Percentiles rank a stretch among this genome's conserved stretches.
These are phyloP conservation scores for Cokeromyces recurvatus DNA, from an alignment of 371 early-diverging fungal genomes.

Conservation along the genomic window DNA sequence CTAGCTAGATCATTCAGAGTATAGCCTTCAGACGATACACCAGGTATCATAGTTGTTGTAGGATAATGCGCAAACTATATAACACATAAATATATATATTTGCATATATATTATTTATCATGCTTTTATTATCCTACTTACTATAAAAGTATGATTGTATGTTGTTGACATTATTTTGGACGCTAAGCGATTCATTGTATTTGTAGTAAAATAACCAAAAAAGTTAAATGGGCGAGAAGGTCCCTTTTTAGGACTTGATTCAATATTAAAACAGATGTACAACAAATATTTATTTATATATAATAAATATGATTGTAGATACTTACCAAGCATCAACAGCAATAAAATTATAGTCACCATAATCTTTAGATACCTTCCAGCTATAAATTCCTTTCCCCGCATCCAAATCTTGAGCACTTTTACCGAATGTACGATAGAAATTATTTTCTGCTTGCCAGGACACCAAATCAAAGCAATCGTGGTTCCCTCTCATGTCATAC, in stretches of 20 bases:
- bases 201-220: constrained; percentile 76
- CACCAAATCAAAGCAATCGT: constrained; percentile 81
- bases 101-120: no score
- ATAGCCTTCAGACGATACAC: constrained; percentile 54
- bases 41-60: constrained; percentile 70
- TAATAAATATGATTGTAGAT: neutral
- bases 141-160: constrained; percentile 65
- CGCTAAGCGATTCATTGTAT: constrained; percentile 68
- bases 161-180: constrained; percentile 26
- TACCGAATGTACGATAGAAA: constrained; percentile 52
- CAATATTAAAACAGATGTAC: neutral
- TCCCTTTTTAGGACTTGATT: constrained; percentile 69
- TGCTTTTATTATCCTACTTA: neutral
- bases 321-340: constrained; percentile 79
- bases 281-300: neutral
- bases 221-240: constrained; percentile 87
- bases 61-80: constrained; percentile 80
- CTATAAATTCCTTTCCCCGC: constrained; percentile 56
- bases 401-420: constrained; percentile 35
- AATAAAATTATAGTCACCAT: constrained; percentile 78
- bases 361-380: constrained; percentile 52
- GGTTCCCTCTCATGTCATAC: constrained; percentile 86
- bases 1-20: constrained; percentile 58
- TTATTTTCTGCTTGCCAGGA: constrained; percentile 59
- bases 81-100: neutral